Evolutionary conservation across 2,329 filamentous ascomycete genomes (phyloP), one percentile per base, ranked within the genome.

Genomic region (Dactylellina haptotyla): DNA sequence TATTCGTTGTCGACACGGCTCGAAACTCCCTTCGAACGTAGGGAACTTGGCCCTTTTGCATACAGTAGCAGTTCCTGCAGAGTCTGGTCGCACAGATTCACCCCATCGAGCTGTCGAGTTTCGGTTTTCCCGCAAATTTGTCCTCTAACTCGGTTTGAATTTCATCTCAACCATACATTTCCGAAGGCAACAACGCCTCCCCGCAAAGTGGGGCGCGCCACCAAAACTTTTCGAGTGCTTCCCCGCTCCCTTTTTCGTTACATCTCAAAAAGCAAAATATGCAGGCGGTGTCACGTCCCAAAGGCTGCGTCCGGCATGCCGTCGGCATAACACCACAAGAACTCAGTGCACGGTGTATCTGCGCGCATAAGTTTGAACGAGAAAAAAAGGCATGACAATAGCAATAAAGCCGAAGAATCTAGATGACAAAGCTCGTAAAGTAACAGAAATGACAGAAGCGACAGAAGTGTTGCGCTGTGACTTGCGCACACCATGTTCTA

Each of bases 191-290:
- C 26, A 25, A 50, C 43, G 57, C 50, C 50, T 53, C 48, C 65
- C 67, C 67, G 59, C 67, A 65, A 64, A 43, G 46, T 45, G 45
- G 53, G 63, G 62, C 51, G 53, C 43, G 53, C 63, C 53, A 67
- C 63, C 53, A n/a, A 48, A 59, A 46, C 58, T 26, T 37, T 32
- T 37, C 45, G 5, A 32, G 14, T 41, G 12, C 45, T 43, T 62
- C 64, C 64, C 64, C 64, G 56, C 64, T 62, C 56, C 30, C 51
- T 57, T 30, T 69, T 69, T 48, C 58, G 39, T 46, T 34, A 20
- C 41, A 39, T 62, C 48, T 18, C 48, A 61, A 59, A 67, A 61
- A 54, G 58, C 54, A 41, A 69, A 69, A 18, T 28, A 69, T 62
- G 39, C 64, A 12, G 43, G n/a, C 39, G 46, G 45, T 45, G 41